Conservation (phyloP, 179 eudicot genomes). For the Drosera spatulata region DNA sequence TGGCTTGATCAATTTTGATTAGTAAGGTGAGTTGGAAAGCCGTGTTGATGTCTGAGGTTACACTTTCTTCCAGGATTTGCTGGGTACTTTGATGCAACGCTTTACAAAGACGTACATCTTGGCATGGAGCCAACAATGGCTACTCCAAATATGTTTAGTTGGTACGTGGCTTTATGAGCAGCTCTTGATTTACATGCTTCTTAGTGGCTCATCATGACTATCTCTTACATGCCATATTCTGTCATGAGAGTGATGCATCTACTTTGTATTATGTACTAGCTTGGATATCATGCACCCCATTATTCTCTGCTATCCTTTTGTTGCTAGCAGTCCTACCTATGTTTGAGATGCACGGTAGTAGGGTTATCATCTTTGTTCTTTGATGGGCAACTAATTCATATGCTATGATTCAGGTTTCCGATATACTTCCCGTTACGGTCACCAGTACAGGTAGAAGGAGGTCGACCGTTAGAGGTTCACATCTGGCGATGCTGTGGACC, state of each 20-base stretch:
- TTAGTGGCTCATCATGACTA: no score
- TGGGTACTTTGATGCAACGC: constrained; percentile 87
- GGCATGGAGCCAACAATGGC: constrained; percentile 93
- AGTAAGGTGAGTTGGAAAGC: no score
- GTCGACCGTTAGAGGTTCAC: constrained; percentile 59
- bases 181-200: background rate
- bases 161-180: constrained; percentile 27
- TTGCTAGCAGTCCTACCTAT: no score
- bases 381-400: no score
- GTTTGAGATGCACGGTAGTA: no score
- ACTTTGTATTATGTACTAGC: no score
- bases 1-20: no score
- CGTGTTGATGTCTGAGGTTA: no score
- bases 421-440: constrained; percentile 79
- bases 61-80: constrained; percentile 59
- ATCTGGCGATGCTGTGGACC: constrained; percentile 90
- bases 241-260: no score
- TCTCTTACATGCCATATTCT: no score
- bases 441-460: constrained; percentile 54
- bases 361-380: background rate
- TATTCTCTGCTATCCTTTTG: no score
- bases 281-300: no score
- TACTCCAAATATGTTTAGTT: constrained; percentile 97
- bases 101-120: constrained; percentile 95
- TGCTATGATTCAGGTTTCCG: constrained; percentile 62